A percentile compares a stretch with the other conserved stretches of the same genome.
Conservation (phyloP, 108 stramenopile species). For the Conticribra weissflogii region DNA sequence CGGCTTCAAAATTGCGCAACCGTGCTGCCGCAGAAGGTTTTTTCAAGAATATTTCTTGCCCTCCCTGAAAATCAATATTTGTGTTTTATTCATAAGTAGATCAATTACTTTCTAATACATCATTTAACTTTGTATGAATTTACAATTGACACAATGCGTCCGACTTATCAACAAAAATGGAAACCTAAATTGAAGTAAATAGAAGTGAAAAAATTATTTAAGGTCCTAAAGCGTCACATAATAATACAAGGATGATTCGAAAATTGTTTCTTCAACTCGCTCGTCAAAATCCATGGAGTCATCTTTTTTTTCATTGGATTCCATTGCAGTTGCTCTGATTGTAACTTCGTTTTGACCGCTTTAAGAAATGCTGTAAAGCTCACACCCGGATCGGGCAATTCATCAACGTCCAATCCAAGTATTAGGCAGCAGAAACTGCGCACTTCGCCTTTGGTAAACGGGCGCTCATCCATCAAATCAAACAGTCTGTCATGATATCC, state of each 20-base stretch:
- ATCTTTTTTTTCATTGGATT: conserved; percentile 49
- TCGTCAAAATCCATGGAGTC: conserved; percentile 42
- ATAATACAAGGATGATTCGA: conserved; percentile 22
- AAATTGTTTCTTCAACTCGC: conserved; percentile 17
- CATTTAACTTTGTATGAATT: no score
- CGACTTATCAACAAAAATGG: no score
- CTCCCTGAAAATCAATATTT: no score
- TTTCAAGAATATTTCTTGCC: conserved; percentile 8
- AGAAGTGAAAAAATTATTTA: no score
- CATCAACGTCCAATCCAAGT: conserved; percentile 66
- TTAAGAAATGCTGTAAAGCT: conserved; percentile 49
- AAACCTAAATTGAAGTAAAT: no score
- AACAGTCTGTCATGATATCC: conserved; percentile 69
- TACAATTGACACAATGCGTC: no score
- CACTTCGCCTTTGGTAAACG: conserved; percentile 63
- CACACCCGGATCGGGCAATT: conserved; percentile 46
- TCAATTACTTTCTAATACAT: no score
- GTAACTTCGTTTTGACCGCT: conserved; percentile 21
- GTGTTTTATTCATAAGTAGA: no score
- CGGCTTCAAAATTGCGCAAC: conserved; percentile 54
- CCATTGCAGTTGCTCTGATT: conserved; percentile 48
- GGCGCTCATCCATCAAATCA: conserved; percentile 77
- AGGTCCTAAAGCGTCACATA: conserved; percentile 10
- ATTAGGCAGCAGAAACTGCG: conserved; percentile 63
- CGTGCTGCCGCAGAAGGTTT: conserved; percentile 48